These are phyloP conservation scores for Starmerella tilneyi DNA, from an alignment of 805 yeast genomes.

Conservation along the genomic window DNA sequence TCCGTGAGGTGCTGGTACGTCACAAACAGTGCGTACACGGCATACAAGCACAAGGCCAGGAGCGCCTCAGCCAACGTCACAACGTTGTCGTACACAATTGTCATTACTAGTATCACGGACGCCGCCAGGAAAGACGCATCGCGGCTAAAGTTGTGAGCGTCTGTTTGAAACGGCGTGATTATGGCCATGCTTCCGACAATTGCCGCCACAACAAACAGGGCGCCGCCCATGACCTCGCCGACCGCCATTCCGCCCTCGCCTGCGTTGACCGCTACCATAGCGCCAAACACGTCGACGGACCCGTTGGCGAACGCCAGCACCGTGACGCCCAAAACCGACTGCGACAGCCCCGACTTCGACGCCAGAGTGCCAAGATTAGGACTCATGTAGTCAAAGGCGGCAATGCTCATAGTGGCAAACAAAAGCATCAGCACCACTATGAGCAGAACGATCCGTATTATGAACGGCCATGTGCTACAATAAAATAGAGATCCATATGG, in stretches of 20 bases:
- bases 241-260: constrained; percentile 70
- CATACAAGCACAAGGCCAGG: constrained; percentile 47
- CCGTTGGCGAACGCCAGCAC: constrained; percentile 87
- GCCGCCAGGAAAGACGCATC: constrained; percentile 51
- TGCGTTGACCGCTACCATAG: constrained; percentile 67
- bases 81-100: constrained; percentile 45
- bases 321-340: constrained; percentile 75
- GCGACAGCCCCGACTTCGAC: constrained; percentile 50
- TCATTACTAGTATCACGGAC: constrained; percentile 42
- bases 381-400: constrained; percentile 74
- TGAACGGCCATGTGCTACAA: constrained; percentile 4
- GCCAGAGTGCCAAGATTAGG: constrained; percentile 69
- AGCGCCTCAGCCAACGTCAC: constrained; percentile 49
- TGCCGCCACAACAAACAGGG: constrained; percentile 67
- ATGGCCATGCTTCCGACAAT: constrained; percentile 73
- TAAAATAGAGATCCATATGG: constrained; percentile 12
- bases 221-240: constrained; percentile 87
- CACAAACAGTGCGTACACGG: constrained; percentile 46
- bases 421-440: constrained; percentile 32
- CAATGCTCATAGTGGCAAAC: constrained; percentile 57
- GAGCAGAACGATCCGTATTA: neutral
- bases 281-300: constrained; percentile 77
- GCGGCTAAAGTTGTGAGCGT: constrained; percentile 38
- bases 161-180: constrained; percentile 52
- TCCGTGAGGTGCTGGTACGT: constrained; percentile 33